These are phyloP conservation scores for Conoideocrella luteorostrata DNA, from an alignment of 2,329 filamentous ascomycete genomes.

Conservation along the genomic window DNA sequence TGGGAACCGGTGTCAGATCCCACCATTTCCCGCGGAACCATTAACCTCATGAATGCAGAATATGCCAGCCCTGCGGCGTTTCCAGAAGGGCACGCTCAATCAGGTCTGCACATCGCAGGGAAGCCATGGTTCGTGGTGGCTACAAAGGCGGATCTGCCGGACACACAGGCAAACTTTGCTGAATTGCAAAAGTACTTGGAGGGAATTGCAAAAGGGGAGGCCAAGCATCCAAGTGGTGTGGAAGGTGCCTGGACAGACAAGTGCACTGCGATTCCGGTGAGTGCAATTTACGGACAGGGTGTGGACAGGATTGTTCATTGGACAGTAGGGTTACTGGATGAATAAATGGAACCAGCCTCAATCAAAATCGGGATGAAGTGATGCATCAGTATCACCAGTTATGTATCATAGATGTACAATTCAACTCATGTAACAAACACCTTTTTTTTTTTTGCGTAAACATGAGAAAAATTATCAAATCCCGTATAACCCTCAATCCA, in stretches of 20 bases:
- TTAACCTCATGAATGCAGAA: constrained; percentile 18
- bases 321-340: constrained; percentile 62
- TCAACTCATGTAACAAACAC: background rate
- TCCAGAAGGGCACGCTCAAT: constrained; percentile 11
- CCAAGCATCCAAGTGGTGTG: constrained; percentile 66
- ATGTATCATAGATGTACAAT: constrained; percentile 14
- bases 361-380: too few species aligned
- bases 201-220: constrained; percentile 53
- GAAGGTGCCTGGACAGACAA: constrained; percentile 51
- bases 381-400: constrained; percentile 1
- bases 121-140: constrained; percentile 98
- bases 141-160: constrained; percentile 81
- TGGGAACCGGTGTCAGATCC: constrained; percentile 49
- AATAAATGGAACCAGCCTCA: constrained; percentile 22
- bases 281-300: constrained; percentile 81
- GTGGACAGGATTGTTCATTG: constrained; percentile 68
- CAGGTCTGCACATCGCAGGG: constrained; percentile 67
- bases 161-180: constrained; percentile 71
- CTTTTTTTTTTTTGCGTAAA: background rate
- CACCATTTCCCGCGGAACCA: constrained; percentile 11
- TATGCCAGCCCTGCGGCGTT: constrained; percentile 9
- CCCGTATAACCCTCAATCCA: background rate
- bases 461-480: background rate
- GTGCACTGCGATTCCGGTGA: constrained; percentile 73
- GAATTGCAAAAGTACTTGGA: constrained; percentile 65